phyloP scores from a whole-genome alignment of 768 basidiomycete species.

The Thelephora aurantiotincta region DNA sequence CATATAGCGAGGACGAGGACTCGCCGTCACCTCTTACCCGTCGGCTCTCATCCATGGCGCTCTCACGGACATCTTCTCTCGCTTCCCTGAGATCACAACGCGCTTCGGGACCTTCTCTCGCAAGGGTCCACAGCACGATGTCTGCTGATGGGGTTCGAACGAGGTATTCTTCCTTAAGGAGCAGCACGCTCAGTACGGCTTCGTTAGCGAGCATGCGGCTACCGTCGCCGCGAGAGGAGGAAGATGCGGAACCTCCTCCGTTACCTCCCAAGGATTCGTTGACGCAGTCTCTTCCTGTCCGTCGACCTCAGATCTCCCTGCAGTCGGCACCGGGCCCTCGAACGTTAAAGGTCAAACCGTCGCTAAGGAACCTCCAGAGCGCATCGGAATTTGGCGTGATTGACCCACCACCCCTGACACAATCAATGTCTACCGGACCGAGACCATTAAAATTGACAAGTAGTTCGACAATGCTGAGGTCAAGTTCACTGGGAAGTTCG shows the following conservation, averaged over 20 bases:
- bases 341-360: too few species aligned
- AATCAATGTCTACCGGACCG: not conserved
- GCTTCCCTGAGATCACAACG: slow-evolving; percentile 1
- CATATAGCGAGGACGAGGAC: slow-evolving; percentile 25
- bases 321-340: too few species aligned
- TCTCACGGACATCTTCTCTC: slow-evolving; percentile 12
- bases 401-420: too few species aligned
- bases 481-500: not conserved
- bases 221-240: not conserved
- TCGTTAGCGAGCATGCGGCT: too few species aligned
- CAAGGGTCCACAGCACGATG: too few species aligned
- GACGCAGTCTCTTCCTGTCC: not conserved
- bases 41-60: slow-evolving; percentile 16
- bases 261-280: not conserved
- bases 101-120: not conserved
- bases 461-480: not conserved
- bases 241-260: not conserved
- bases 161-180: too few species aligned
- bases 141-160: too few species aligned
- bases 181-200: too few species aligned
- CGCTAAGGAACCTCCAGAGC: too few species aligned
- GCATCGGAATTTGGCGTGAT: too few species aligned
- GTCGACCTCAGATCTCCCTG: too few species aligned
- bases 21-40: slow-evolving; percentile 24
- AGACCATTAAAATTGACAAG: not conserved